Conservation (phyloP, 495 filamentous ascomycete genomes). For the Podospora comata region DNA sequence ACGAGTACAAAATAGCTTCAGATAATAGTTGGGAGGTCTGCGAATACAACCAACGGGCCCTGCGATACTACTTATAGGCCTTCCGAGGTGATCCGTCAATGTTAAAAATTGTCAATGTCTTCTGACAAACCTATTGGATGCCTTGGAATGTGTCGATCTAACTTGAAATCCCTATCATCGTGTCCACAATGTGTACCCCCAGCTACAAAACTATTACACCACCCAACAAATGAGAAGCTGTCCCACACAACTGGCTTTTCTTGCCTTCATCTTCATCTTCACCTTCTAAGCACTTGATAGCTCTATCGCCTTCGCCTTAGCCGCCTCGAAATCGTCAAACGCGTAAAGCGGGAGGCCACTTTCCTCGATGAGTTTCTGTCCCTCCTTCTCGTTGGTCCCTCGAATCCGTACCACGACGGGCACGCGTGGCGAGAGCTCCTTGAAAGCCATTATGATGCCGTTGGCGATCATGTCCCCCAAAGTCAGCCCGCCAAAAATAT, state of each 20-base stretch:
- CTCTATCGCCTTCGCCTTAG: conserved; percentile 69
- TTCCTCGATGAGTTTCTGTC: conserved; percentile 72
- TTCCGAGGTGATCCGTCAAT: too few species aligned
- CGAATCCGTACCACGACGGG: conserved; percentile 82
- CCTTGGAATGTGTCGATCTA: too few species aligned
- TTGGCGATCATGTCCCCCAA: conserved; percentile 86
- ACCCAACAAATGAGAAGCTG: neutral
- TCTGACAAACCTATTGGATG: too few species aligned
- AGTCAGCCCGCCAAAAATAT: conserved; percentile 87
- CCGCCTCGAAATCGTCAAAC: conserved; percentile 80
- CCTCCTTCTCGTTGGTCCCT: conserved; percentile 77
- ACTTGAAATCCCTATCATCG: neutral
- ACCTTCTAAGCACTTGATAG: conserved; percentile 31
- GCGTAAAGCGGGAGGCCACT: conserved; percentile 70
- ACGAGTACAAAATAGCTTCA: too few species aligned
- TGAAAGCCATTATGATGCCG: conserved; percentile 74
- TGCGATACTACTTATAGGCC: too few species aligned
- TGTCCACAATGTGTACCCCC: neutral
- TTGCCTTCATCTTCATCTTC: neutral
- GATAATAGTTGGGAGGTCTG: too few species aligned
- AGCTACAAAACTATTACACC: neutral
- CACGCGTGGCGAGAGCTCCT: conserved; percentile 63
- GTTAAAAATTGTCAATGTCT: too few species aligned
- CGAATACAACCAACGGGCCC: too few species aligned
- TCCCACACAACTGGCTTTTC: neutral